Percentiles rank a stretch among this genome's conserved stretches.
Evolutionary conservation across 345 rosid genomes (phyloP).

Genomic region (Hibiscus syriacus): DNA sequence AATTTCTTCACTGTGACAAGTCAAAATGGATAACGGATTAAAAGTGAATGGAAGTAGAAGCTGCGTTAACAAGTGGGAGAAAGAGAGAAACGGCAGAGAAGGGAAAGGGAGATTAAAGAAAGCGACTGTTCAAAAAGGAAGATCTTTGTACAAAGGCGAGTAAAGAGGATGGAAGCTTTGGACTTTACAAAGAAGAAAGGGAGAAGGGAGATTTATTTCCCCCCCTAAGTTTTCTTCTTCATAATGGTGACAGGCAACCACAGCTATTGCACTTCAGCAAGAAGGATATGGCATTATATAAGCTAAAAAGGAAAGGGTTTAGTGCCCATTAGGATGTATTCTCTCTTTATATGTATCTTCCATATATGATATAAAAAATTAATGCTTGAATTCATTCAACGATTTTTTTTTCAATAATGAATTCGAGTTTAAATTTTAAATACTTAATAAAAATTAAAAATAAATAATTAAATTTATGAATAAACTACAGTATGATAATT

Average conservation of each 20-base stretch:
- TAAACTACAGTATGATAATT: too few species aligned
- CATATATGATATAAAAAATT: too few species aligned
- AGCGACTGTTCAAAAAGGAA: neutral
- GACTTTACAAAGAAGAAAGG: neutral
- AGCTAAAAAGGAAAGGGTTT: too few species aligned
- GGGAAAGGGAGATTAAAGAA: neutral
- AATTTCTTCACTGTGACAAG: neutral
- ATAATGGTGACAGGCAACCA: neutral
- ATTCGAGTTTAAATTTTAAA: too few species aligned
- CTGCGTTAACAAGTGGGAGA: neutral
- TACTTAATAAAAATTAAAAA: too few species aligned
- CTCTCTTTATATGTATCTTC: too few species aligned
- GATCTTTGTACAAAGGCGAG: slow-evolving; percentile 1
- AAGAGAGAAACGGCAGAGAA: neutral
- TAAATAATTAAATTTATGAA: too few species aligned
- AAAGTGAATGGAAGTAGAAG: neutral
- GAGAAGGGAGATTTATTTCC: neutral
- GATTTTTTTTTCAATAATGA: too few species aligned
- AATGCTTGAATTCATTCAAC: too few species aligned
- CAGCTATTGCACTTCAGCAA: too few species aligned
- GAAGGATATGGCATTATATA: slow-evolving; percentile 35
- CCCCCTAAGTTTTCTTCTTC: neutral
- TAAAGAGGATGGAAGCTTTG: neutral
- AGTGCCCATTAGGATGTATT: too few species aligned
- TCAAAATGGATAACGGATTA: neutral